Percentiles rank a stretch among this genome's conserved stretches.
These are phyloP conservation scores for Aspergillus sp. DNA, from an alignment of 2,329 filamentous ascomycete genomes.

Conservation along the genomic window DNA sequence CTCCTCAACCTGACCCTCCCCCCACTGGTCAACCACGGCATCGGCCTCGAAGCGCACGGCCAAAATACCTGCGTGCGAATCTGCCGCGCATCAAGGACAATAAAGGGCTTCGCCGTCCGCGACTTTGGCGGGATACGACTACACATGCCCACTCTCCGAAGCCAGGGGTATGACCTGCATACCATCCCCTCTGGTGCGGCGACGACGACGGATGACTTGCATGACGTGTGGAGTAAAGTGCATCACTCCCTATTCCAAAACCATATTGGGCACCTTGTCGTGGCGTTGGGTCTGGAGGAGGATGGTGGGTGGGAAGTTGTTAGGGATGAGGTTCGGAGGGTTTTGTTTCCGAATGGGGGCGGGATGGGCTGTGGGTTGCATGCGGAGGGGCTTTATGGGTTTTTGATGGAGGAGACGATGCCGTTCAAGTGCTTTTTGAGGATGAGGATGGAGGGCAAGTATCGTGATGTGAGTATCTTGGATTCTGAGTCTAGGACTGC, in stretches of 20 bases:
- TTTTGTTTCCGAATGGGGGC: not conserved
- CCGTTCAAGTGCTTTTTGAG: slow-evolving; percentile 23
- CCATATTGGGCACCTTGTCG: slow-evolving; percentile 18
- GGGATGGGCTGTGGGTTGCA: not conserved
- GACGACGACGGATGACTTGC: slow-evolving; percentile 13
- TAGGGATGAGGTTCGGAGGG: slow-evolving; percentile 8
- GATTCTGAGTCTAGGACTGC: not conserved
- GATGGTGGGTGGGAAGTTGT: slow-evolving; percentile 21
- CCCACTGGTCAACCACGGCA: not conserved
- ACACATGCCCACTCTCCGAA: slow-evolving; percentile 20
- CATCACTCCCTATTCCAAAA: slow-evolving; percentile 21
- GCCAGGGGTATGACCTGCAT: not conserved
- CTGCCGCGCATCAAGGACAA: slow-evolving; percentile 17
- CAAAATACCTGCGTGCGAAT: slow-evolving; percentile 27
- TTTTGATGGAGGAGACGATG: slow-evolving; percentile 20
- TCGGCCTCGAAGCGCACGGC: slow-evolving; percentile 51
- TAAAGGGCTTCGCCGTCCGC: slow-evolving; percentile 28
- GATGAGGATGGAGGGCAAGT: slow-evolving; percentile 18
- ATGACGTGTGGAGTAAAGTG: slow-evolving; percentile 20
- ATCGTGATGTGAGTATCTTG: slow-evolving; percentile 2
- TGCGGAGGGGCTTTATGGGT: slow-evolving; percentile 12
- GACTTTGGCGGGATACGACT: slow-evolving; percentile 28
- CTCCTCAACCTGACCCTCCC: not conserved
- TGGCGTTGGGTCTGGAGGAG: slow-evolving; percentile 17
- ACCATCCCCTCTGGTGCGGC: not conserved